These are phyloP conservation scores for Scheffersomyces stipitis DNA, from an alignment of 805 yeast species.

Conservation along the genomic window DNA sequence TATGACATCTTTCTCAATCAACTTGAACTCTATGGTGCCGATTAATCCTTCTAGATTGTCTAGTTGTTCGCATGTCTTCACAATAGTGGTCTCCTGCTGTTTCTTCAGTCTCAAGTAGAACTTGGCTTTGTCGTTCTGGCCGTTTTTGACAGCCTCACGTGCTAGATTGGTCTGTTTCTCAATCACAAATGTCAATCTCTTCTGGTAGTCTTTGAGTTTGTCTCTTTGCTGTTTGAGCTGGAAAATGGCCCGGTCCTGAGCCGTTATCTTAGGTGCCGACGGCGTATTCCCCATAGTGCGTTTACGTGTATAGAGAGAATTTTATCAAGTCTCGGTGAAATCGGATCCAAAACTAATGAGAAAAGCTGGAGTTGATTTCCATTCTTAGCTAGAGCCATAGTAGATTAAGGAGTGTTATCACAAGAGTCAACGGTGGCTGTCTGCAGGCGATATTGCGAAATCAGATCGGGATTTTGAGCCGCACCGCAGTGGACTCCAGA, in stretches of 20 bases:
- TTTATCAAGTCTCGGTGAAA: no score
- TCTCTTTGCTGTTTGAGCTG: conserved; percentile 90
- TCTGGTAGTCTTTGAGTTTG: conserved; percentile 70
- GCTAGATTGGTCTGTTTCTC: conserved; percentile 64
- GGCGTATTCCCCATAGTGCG: conserved; percentile 45
- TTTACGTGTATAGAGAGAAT: no score
- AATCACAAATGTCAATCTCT: conserved; percentile 55
- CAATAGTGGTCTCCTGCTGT: conserved; percentile 73
- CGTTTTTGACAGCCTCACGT: conserved; percentile 48
- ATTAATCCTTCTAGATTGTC: conserved; percentile 78
- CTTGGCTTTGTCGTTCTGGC: conserved; percentile 61
- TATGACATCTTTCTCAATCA: conserved; percentile 82
- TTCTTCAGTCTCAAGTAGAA: conserved; percentile 73
- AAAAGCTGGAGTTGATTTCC: no score
- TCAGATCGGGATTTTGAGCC: no score
- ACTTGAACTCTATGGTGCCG: conserved; percentile 80
- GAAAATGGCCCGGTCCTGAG: conserved; percentile 82
- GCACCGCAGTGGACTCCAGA: no score
- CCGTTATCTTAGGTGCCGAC: conserved; percentile 64
- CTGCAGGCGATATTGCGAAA: no score
- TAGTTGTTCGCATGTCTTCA: conserved; percentile 73
- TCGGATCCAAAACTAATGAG: no score
- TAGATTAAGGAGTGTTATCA: no score
- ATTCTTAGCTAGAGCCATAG: no score
- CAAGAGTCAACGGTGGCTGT: no score